phyloP scores from a whole-genome alignment of 2,329 filamentous ascomycete genomes.

The Fusarium sp. region DNA sequence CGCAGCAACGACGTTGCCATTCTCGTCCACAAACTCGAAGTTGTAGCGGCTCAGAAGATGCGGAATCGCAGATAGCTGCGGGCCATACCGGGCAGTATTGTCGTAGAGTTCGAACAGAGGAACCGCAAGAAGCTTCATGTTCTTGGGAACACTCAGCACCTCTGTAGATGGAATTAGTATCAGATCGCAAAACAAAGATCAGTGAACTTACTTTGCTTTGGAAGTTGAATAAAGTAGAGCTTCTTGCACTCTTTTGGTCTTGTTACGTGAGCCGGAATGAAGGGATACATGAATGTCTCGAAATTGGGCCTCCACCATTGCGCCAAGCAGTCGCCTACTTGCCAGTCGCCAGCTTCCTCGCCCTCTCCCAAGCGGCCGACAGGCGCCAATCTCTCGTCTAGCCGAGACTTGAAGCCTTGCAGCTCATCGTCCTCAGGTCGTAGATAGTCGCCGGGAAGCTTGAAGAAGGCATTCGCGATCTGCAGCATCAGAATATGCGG shows the following conservation, averaged over 20 bases:
- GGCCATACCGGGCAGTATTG: conserved; percentile 93
- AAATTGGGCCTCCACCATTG: conserved; percentile 99
- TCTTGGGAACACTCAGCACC: conserved; percentile 96
- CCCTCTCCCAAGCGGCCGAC: conserved; percentile 88
- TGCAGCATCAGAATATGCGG: conserved; percentile 99
- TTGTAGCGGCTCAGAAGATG: conserved; percentile 95
- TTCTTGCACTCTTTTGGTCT: conserved; percentile 99
- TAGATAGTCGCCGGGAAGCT: conserved; percentile 96
- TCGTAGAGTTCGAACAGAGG: conserved; percentile 98
- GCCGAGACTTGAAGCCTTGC: conserved; percentile 89
- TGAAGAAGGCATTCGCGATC: conserved; percentile 99
- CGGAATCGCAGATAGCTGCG: conserved; percentile 94
- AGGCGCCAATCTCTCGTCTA: conserved; percentile 93
- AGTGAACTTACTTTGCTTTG: conserved; percentile 77
- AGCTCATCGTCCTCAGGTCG: conserved; percentile 90
- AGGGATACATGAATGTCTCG: conserved; percentile 99
- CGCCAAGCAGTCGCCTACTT: conserved; percentile 92
- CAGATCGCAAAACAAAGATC: neutral
- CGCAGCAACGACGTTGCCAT: conserved; percentile 84
- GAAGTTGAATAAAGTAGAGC: conserved; percentile 95
- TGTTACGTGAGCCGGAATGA: conserved; percentile 94
- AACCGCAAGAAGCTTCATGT: conserved; percentile 98
- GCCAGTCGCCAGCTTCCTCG: conserved; percentile 87
- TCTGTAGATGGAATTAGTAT: conserved; percentile 62
- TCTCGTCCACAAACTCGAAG: conserved; percentile 96